Conservation (phyloP, 371 early-diverging fungal genomes). For the Gilbertella persicaria region DNA sequence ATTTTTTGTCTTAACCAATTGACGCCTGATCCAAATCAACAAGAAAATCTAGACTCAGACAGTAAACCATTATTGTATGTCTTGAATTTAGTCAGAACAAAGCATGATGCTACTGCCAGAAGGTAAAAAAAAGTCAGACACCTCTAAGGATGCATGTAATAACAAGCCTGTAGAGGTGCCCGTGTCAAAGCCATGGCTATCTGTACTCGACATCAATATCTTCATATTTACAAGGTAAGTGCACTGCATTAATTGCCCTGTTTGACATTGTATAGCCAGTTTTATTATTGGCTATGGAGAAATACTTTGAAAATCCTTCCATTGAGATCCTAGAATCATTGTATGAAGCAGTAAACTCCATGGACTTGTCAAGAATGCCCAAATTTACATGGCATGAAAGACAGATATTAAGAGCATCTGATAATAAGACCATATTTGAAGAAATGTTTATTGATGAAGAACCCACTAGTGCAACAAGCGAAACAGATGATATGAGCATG, state of each 20-base stretch:
- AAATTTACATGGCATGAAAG: conserved; percentile 74
- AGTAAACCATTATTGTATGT: conserved; percentile 79
- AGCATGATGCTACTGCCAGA: conserved; percentile 81
- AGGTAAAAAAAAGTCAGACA: conserved; percentile 51
- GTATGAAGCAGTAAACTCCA: conserved; percentile 80
- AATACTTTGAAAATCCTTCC: conserved; percentile 81
- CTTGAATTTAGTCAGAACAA: conserved; percentile 87
- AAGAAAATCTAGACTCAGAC: conserved; percentile 30
- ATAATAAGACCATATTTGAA: conserved; percentile 83
- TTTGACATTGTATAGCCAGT: conserved; percentile 77
- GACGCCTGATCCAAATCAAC: conserved; percentile 55
- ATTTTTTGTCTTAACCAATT: conserved; percentile 85
- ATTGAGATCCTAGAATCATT: conserved; percentile 77
- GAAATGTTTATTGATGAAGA: conserved; percentile 67
- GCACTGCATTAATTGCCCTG: background rate
- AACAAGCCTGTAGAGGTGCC: conserved; percentile 90
- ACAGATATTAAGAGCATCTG: conserved; percentile 76
- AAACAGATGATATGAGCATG: conserved; percentile 12
- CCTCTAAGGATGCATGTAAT: too few species aligned
- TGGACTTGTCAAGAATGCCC: conserved; percentile 86
- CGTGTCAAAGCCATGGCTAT: conserved; percentile 94
- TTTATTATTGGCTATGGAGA: conserved; percentile 86
- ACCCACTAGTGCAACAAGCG: conserved; percentile 8
- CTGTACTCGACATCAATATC: conserved; percentile 83
- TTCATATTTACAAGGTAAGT: conserved; percentile 90